These are phyloP conservation scores for Nothopassalora personata DNA, from an alignment of 2,329 filamentous ascomycete genomes.

Conservation along the genomic window DNA sequence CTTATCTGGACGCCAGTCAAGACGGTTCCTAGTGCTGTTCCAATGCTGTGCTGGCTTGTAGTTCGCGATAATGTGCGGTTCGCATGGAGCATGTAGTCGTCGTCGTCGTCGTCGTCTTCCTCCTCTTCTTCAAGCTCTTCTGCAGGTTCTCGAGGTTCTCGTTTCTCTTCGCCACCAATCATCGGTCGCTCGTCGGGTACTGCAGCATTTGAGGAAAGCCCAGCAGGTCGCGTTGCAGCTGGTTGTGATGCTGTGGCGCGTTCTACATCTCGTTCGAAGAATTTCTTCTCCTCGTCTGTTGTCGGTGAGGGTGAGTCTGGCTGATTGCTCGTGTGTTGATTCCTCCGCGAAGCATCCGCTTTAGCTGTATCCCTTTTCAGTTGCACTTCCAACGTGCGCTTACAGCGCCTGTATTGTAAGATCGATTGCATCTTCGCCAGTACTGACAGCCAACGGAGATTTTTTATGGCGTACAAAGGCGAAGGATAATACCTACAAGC, in stretches of 20 bases:
- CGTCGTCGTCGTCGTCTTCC: slow-evolving; percentile 21
- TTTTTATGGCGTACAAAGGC: no score
- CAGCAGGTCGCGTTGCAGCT: background rate
- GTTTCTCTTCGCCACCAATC: slow-evolving; percentile 5
- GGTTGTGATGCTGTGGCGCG: background rate
- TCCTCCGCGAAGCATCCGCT: slow-evolving; percentile 3
- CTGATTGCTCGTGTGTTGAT: background rate
- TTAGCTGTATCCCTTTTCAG: slow-evolving; percentile 22
- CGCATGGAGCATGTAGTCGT: slow-evolving; percentile 18
- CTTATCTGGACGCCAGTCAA: slow-evolving; percentile 37
- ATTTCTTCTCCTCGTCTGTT: slow-evolving; percentile 19
- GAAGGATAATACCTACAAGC: background rate
- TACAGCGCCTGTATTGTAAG: slow-evolving; percentile 26
- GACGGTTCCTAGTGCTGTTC: slow-evolving; percentile 31
- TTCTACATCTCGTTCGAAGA: slow-evolving; percentile 20
- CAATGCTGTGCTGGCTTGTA: slow-evolving; percentile 29
- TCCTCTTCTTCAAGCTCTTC: slow-evolving; percentile 20
- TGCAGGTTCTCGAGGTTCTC: slow-evolving; percentile 6
- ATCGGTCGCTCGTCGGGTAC: background rate
- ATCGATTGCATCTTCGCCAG: slow-evolving; percentile 17
- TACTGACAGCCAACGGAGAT: background rate
- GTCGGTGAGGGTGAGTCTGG: slow-evolving; percentile 7
- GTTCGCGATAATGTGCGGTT: slow-evolving; percentile 25
- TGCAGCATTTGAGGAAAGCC: background rate
- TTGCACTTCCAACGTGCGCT: slow-evolving; percentile 21